Evolutionary conservation across 441 rosid genomes (phyloP).

Genomic region (Populus hybrid): DNA sequence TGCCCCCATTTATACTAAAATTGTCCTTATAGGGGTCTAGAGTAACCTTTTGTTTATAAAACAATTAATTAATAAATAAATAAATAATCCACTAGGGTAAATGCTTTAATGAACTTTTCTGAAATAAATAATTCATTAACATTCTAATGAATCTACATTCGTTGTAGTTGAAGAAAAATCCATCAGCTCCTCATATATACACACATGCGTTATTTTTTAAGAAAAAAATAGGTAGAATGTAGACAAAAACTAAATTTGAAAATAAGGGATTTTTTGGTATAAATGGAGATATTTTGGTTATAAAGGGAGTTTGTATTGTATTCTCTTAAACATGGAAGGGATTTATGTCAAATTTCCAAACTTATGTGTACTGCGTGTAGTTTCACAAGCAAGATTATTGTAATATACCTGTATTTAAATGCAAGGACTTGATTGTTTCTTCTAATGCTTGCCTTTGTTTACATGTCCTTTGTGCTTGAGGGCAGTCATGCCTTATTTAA

Average conservation of each 20-base stretch:
- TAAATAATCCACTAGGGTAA: not conserved
- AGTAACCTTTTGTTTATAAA: not conserved
- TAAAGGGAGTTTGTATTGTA: not conserved
- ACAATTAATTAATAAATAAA: too few relatives aligned
- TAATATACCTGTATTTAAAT: not conserved
- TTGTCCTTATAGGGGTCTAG: not conserved
- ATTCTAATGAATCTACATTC: not conserved
- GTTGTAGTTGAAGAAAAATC: too few relatives aligned
- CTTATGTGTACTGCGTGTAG: not conserved
- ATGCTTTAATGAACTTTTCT: not conserved
- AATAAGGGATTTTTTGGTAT: too few relatives aligned
- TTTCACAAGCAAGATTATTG: not conserved
- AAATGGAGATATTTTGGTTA: not conserved
- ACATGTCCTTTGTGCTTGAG: conserved; percentile 9
- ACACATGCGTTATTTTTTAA: not conserved
- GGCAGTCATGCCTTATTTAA: not conserved
- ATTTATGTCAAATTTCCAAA: not conserved
- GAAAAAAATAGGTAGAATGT: too few relatives aligned
- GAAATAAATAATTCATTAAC: not conserved
- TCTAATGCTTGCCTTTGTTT: conserved; percentile 9
- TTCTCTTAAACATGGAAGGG: not conserved
- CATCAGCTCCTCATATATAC: too few relatives aligned
- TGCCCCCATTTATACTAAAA: not conserved
- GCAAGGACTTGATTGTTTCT: conserved; percentile 6
- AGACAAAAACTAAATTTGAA: too few relatives aligned